Conservation (phyloP, 1,284 basidiomycete genomes). For the Porogramme epimiltina region DNA sequence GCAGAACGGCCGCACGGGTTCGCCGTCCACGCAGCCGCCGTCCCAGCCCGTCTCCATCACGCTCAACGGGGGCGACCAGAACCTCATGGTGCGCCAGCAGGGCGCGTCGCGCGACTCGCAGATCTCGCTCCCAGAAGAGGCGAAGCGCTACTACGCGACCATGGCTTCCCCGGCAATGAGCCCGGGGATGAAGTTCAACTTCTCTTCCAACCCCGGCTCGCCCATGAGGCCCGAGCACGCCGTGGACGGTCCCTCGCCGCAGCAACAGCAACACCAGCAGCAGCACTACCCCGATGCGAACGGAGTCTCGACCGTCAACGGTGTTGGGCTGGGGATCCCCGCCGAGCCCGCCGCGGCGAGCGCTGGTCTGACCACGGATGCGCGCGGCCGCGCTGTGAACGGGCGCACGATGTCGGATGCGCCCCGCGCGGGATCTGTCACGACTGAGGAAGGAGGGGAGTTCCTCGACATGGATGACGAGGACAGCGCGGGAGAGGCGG, state of each 20-base stretch:
- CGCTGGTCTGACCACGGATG: conserved; percentile 7
- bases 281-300: conserved; percentile 3
- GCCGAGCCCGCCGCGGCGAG: conserved; percentile 5
- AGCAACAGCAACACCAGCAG: neutral
- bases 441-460: conserved; percentile 39
- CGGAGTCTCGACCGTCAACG: conserved; percentile 13
- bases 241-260: conserved; percentile 4
- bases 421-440: conserved; percentile 22
- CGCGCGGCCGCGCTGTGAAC: conserved; percentile 2
- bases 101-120: conserved; percentile 54
- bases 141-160: conserved; percentile 65
- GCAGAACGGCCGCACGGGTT: neutral
- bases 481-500: conserved; percentile 33
- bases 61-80: conserved; percentile 12
- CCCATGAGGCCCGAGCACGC: conserved; percentile 23
- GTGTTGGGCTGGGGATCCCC: conserved; percentile 17
- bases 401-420: conserved; percentile 7
- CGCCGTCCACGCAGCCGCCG: neutral
- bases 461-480: conserved; percentile 66
- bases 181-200: conserved; percentile 37
- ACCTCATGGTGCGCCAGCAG: conserved; percentile 25
- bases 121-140: conserved; percentile 73
- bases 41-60: conserved; percentile 11
- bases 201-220: conserved; percentile 17
- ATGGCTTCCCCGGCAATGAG: conserved; percentile 63